Percentiles rank a stretch among this genome's conserved stretches.
These are phyloP conservation scores for Bassia scoparia DNA, from an alignment of 148 eudicot genomes.

Conservation along the genomic window DNA sequence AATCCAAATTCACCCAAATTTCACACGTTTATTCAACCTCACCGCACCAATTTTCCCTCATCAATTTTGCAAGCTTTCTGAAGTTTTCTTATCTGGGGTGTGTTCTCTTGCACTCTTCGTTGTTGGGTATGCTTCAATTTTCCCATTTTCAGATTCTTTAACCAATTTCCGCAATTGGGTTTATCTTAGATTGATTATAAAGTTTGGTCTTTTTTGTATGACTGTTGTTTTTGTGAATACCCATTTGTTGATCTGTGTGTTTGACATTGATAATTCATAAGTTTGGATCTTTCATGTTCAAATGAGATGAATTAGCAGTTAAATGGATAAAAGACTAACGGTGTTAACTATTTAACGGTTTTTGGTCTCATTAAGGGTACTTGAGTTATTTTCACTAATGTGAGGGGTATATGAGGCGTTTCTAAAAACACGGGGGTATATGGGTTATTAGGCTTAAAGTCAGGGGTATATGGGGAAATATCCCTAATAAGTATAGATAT, in stretches of 20 bases:
- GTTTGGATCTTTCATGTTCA: conserved; percentile 27
- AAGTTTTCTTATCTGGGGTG: conserved; percentile 4
- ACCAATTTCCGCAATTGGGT: conserved; percentile 1
- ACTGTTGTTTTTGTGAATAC: conserved; percentile 6
- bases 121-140: conserved; percentile 28
- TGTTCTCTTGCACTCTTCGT: background rate
- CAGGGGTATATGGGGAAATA: too few relatives aligned
- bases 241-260: conserved; percentile 9
- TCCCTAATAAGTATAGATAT: too few relatives aligned
- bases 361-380: too few relatives aligned
- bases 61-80: background rate
- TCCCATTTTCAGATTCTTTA: background rate
- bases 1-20: background rate
- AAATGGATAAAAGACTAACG: too few relatives aligned
- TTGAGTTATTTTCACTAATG: too few relatives aligned
- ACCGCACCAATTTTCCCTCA: background rate
- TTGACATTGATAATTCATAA: conserved; percentile 8
- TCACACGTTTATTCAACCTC: too few relatives aligned
- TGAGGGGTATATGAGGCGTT: too few relatives aligned
- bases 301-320: conserved; percentile 12
- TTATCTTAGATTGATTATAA: background rate
- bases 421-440: too few relatives aligned
- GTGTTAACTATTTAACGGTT: too few relatives aligned
- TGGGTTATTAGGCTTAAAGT: too few relatives aligned
- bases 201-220: background rate